phyloP scores from a whole-genome alignment of 164 flowering plant species.

The Umbilicus rupestris region DNA sequence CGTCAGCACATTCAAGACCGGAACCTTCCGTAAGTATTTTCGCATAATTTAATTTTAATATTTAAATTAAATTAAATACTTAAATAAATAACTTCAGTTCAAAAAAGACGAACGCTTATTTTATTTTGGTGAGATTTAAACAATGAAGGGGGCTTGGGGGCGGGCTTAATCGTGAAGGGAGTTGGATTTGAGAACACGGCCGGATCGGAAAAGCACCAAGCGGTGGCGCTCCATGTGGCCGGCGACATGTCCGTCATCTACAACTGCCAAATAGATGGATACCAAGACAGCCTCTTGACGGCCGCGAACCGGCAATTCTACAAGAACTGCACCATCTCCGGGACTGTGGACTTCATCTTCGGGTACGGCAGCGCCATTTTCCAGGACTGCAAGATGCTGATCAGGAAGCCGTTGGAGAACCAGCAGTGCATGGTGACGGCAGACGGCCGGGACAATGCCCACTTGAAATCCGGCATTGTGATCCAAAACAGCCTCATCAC shows the following conservation, averaged over 20 bases:
- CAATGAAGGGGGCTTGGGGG: slow-evolving; percentile 35
- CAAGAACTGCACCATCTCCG: slow-evolving; percentile 67
- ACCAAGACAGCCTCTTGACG: slow-evolving; percentile 67
- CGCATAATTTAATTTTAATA: no score
- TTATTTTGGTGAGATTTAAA: background rate
- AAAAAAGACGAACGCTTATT: no score
- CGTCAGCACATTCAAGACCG: slow-evolving; percentile 46
- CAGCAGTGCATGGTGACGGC: slow-evolving; percentile 50
- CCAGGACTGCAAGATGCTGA: slow-evolving; percentile 51
- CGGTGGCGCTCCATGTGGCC: slow-evolving; percentile 57
- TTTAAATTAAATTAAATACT: no score
- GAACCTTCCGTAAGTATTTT: slow-evolving; percentile 33
- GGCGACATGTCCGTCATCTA: slow-evolving; percentile 44
- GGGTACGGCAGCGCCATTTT: slow-evolving; percentile 52
- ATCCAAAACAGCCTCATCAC: slow-evolving; percentile 43
- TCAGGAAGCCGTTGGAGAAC: slow-evolving; percentile 37
- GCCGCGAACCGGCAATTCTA: slow-evolving; percentile 69
- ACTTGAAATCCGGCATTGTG: slow-evolving; percentile 23
- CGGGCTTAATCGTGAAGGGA: slow-evolving; percentile 53
- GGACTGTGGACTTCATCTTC: slow-evolving; percentile 73
- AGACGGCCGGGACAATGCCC: slow-evolving; percentile 21
- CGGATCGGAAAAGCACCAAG: slow-evolving; percentile 58
- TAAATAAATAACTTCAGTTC: no score
- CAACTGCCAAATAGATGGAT: slow-evolving; percentile 64
- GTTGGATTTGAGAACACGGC: slow-evolving; percentile 78